Evolutionary conservation across 1,139 yeast genomes (phyloP), one percentile per base, ranked within the genome.

Genomic region (Magnusiomyces clavatus): DNA sequence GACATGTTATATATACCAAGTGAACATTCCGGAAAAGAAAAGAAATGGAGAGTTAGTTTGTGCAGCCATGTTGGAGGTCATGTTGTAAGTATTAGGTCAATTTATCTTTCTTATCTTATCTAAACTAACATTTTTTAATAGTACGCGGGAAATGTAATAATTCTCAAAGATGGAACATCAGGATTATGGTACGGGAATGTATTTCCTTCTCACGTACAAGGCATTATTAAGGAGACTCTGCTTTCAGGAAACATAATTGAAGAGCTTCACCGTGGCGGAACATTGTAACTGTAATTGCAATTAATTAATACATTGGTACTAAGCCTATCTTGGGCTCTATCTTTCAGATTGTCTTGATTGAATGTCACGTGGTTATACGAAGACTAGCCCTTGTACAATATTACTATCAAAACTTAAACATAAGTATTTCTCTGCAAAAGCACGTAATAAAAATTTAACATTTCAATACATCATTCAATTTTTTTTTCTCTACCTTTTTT

Each of bases 51-150:
- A n/a, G 74, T 82, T 17, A 86, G 86, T 0, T 62, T 75, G 16
- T 71, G 83, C 1, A 79, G 86, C 11, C 94, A 85, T 63, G 71
- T 85, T 44, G 90, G 92, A 0, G 94, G 94, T 0, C 94, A 85
- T 63, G 85, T 54, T 10, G 51, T 49, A 49, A 49, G 51, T 44
- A 38, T 75, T 0, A 19, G 16, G 51, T 47, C 24, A 6, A 8
- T 20, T 35, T 13, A 47, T n/a, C 6, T 16, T 14, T 3, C 13
- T 34, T 19, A 42, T n/a, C 6, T 10, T 12, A 12, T 48, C 48
- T 47, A 8, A 4, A 37, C 31, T 37, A 17, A 31, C 36, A 10
- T 37, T 24, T 37, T 5, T 13, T 37, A 13, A 37, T 46, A 64
- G 34, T 85, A 80, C 64, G 92, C 94, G 2, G 94, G 92, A 0